A percentile compares a stretch with the other conserved stretches of the same genome.
Conservation (phyloP, 345 rosid genomes). For the Arabis hirsuta region DNA sequence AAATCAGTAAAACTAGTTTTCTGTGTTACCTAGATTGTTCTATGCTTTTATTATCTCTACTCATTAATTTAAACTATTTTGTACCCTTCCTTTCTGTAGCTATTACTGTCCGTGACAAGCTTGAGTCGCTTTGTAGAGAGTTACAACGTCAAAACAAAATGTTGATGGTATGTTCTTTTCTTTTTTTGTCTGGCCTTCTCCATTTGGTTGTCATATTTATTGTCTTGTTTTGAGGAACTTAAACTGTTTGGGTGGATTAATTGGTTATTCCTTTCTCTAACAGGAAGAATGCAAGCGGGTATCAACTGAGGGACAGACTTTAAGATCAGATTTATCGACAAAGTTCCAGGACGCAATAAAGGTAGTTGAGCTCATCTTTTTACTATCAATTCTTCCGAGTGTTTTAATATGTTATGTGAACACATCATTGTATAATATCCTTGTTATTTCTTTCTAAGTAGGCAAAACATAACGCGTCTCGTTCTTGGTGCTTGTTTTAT, state of each 20-base stretch:
- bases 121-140: constrained; percentile 92
- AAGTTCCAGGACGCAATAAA: constrained; percentile 93
- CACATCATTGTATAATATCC: background rate
- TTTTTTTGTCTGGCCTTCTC: constrained; percentile 4
- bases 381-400: background rate
- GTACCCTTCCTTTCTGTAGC: constrained; percentile 51
- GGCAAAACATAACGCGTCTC: constrained; percentile 6
- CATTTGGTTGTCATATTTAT: background rate
- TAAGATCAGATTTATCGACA: constrained; percentile 84
- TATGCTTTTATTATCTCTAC: background rate
- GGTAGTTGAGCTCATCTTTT: constrained; percentile 48
- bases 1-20: background rate
- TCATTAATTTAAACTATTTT: background rate
- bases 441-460: background rate
- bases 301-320: constrained; percentile 82
- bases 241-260: background rate
- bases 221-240: constrained; percentile 1
- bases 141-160: constrained; percentile 91
- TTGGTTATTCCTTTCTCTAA: constrained; percentile 35
- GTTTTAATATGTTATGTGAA: background rate
- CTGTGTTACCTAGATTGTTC: background rate
- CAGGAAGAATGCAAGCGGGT: constrained; percentile 97
- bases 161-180: constrained; percentile 65
- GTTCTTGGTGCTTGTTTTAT: constrained; percentile 3
- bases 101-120: constrained; percentile 80